Conservation (phyloP, 2,329 filamentous ascomycete genomes). For the Calonectria multiphialidica region DNA sequence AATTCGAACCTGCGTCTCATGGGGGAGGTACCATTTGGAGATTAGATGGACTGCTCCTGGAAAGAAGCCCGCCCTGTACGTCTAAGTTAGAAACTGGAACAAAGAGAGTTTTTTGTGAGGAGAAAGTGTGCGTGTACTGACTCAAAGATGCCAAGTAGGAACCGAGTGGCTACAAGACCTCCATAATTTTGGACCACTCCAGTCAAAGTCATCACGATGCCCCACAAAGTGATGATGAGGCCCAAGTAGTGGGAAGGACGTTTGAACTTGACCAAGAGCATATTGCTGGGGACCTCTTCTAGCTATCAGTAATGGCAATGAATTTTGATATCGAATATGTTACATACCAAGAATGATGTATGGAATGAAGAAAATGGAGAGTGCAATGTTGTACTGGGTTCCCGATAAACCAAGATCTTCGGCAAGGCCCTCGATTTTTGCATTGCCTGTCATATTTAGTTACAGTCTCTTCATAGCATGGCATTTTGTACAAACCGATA, state of each 20-base stretch:
- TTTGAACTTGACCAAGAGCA: background rate
- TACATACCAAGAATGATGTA: background rate
- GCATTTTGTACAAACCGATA: background rate
- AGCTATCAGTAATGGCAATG: background rate
- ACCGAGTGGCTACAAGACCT: slow-evolving; percentile 31
- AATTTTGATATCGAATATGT: no score
- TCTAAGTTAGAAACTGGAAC: background rate
- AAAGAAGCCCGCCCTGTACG: slow-evolving; percentile 7
- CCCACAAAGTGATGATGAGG: slow-evolving; percentile 62
- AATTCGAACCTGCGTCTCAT: slow-evolving; percentile 4
- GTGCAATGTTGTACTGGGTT: background rate
- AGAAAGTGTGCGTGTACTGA: background rate
- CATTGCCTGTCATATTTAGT: background rate
- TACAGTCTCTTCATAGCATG: background rate
- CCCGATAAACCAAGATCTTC: background rate
- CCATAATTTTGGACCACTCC: slow-evolving; percentile 63
- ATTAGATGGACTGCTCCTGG: slow-evolving; percentile 1
- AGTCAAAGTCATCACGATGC: slow-evolving; percentile 58
- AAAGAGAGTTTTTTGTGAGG: background rate
- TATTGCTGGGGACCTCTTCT: background rate
- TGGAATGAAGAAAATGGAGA: background rate
- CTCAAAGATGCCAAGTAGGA: background rate
- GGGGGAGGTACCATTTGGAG: background rate
- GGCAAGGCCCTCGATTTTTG: background rate
- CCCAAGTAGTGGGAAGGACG: slow-evolving; percentile 63